Base-by-base conservation (phyloP, 768 basidiomycete species). In the Lactarius hatsudake region DNA sequence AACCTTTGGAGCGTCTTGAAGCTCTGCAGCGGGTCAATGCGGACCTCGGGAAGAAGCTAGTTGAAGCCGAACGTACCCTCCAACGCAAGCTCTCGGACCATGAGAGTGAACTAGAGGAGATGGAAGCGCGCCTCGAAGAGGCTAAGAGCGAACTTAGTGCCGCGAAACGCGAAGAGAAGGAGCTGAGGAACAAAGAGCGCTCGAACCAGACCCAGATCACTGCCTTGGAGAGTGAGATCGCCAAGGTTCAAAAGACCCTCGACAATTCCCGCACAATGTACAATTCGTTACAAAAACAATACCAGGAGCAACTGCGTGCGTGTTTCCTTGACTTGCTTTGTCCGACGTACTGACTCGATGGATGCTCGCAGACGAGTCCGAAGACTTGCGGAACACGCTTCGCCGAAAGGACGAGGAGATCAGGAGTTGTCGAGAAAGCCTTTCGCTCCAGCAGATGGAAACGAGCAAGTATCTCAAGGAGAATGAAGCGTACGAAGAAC, bases 151-250 rank as follows among this genome's bases (percentile, higher is more conserved):
- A 97, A 76, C 80, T 97, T 9, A 87, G 81, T 17, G 83, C 89
- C 7, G 88, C 90, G 5, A 91, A 93, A 76, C 84, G 92, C 48
- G 94, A 98, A 72, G 95, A 98, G 77, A 97, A 98, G 78, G 96
- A 98, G 73, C 77, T 96, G 70, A 82, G 92, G 55, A 81, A 84
- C 15, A 96, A 95, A 76, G 96, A 97, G 88, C 84, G 87, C 43
- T 80, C 85, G 72, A 88, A 85, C 73, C 81, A 81, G 65, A 81
- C 81, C 0, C 89, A 91, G 76, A 92, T 93, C 64, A 76, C 77
- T 48, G 81, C 83, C 9, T 79, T 91, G 2, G 96, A 98, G 76
- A 82, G 85, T 28, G 94, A 96, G 72, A 85, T 96, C 7, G 81
- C 85, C 1, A 93, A 89, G 73, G 74, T 93, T 55, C 87, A 88